Base-by-base conservation (phyloP, 2,329 filamentous ascomycete species). In the Colletotrichum costaricense region DNA sequence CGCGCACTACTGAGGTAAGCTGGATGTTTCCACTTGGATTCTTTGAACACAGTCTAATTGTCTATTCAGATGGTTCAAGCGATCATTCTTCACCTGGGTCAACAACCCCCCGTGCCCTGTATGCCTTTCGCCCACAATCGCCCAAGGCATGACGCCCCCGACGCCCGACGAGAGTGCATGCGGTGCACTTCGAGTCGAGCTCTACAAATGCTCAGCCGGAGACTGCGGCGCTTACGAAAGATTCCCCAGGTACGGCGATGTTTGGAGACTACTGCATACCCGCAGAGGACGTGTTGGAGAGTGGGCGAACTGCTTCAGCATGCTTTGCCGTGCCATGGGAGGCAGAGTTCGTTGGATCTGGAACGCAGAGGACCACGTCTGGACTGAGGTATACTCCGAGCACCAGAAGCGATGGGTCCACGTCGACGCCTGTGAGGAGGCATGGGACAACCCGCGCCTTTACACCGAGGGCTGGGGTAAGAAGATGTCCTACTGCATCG, bases 251-350 rank as follows among this genome's bases (percentile, higher is more conserved):
- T 98, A 98, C 82, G 96, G 94, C 73, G 96, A 99, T 81, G 96
- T 98, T 30, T 98, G 97, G 92, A 93, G 95, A 63, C 85, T 98
- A 74, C 86, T 99, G 56, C 93, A 98, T 82, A 97, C 95, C 33
- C 89, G 94, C 77, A 90, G 93, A 77, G 97, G 97, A 46, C 92
- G 97, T 77, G 93, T 93, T 74, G 97, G 97, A 74, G 97, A 99
- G 85, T 98, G 97, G 95, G 95, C 95, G 76, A 98, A 98, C 84
- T 98, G 95, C 88, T 99, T 99, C 85, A 96, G 93, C 85, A 98
- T 98, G 97, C 89, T 99, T 65, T 98, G 96, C 86, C 91, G 96
- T 73, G 97, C 97, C 5, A 91, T 98, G 16, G 96, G 96, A 63
- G 94, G 93, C 73, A 91, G 96, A 74, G 95, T 98, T 28, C 91